Percentiles rank a stretch among this genome's conserved stretches.
These are phyloP conservation scores for Yarrowia osloensis DNA, from an alignment of 805 yeast species.

Conservation along the genomic window DNA sequence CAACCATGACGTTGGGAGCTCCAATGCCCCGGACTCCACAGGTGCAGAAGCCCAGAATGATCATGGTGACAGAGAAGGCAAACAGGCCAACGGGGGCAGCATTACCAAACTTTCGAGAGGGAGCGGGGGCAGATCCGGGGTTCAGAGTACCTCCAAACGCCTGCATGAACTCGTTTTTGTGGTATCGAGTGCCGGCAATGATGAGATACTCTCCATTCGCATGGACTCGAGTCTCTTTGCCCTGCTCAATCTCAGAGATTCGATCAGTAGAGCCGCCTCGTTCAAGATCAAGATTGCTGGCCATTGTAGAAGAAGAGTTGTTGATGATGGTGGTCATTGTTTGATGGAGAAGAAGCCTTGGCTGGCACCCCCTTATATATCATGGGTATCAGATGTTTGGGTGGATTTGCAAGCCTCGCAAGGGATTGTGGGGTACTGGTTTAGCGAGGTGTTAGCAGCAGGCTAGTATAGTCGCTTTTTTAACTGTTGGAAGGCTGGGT, in stretches of 20 bases:
- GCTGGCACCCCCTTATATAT: background rate
- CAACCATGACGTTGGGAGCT: constrained; percentile 56
- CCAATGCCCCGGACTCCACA: constrained; percentile 59
- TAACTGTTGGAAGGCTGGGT: background rate
- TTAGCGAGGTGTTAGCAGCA: background rate
- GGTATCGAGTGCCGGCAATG: constrained; percentile 66
- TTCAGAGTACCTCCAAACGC: constrained; percentile 50
- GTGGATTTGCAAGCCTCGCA: background rate
- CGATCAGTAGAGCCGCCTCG: background rate
- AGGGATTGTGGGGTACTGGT: background rate
- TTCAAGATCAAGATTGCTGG: background rate
- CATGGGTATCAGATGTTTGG: background rate
- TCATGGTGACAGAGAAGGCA: constrained; percentile 62
- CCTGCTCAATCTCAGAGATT: background rate
- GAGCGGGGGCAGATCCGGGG: constrained; percentile 35
- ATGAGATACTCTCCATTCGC: constrained; percentile 61
- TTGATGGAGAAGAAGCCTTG: background rate
- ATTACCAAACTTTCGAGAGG: constrained; percentile 56
- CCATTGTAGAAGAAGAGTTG: background rate
- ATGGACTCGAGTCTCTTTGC: constrained; percentile 35
- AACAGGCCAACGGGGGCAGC: constrained; percentile 63
- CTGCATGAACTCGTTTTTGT: constrained; percentile 55
- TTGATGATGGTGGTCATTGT: background rate
- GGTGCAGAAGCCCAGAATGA: constrained; percentile 56
- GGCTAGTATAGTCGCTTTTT: background rate